Conservation (phyloP, 2,329 filamentous ascomycete species). For the Mycosphaerella sp. region DNA sequence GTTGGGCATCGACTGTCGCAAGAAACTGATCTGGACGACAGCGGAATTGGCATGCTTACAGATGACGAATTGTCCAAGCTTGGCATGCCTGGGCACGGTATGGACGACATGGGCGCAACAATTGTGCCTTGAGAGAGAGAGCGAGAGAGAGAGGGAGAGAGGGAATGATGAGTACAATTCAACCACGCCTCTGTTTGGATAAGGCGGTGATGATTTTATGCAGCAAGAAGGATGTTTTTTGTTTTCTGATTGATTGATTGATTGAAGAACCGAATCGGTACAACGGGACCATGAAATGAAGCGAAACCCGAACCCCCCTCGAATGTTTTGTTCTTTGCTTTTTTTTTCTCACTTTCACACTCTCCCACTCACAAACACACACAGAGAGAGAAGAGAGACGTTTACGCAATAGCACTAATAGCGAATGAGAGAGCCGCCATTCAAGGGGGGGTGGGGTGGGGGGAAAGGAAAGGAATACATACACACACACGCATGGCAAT, state of each 20-base stretch:
- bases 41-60: conserved; percentile 36
- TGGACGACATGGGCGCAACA: conserved; percentile 10
- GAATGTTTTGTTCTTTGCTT: too few species aligned
- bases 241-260: too few species aligned
- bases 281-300: conserved; percentile 5
- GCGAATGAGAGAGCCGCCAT: too few species aligned
- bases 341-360: too few species aligned
- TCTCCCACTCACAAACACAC: too few species aligned
- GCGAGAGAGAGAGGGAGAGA: too few species aligned
- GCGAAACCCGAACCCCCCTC: neutral
- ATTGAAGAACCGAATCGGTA: neutral
- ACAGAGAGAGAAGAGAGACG: too few species aligned
- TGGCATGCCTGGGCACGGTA: conserved; percentile 16
- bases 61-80: conserved; percentile 31
- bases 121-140: neutral
- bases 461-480: too few species aligned
- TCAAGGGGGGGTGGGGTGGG: too few species aligned
- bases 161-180: neutral
- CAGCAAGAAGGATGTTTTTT: conserved; percentile 3
- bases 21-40: conserved; percentile 35
- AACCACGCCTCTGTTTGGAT: neutral
- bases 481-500: too few species aligned
- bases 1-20: conserved; percentile 16
- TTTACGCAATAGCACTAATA: too few species aligned
- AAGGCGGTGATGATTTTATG: conserved; percentile 4